These are phyloP conservation scores for Penicillium ucsense DNA, from an alignment of 495 filamentous ascomycete species.

Conservation along the genomic window DNA sequence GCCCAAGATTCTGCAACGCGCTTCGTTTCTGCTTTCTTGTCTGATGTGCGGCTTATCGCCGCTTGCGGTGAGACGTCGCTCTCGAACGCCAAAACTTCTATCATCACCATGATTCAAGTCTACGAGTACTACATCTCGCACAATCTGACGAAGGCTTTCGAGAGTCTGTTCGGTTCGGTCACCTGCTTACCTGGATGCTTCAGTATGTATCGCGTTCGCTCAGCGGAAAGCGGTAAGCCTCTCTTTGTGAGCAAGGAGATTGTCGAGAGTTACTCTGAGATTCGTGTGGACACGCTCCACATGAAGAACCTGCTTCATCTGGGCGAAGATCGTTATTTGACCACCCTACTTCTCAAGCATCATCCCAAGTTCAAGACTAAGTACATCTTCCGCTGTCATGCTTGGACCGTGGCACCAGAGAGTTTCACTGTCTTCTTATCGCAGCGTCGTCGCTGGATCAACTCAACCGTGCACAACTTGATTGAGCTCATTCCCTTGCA, in stretches of 20 bases:
- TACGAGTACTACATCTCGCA: conserved; percentile 99
- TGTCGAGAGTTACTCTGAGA: conserved; percentile 74
- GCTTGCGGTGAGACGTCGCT: conserved; percentile 92
- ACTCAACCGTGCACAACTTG: conserved; percentile 97
- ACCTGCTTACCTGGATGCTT: conserved; percentile 98
- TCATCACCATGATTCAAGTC: conserved; percentile 97
- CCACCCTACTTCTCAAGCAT: conserved; percentile 85
- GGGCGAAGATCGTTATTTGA: conserved; percentile 87
- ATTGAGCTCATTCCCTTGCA: conserved; percentile 88
- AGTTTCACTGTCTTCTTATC: conserved; percentile 91
- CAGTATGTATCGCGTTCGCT: conserved; percentile 94
- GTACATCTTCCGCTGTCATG: conserved; percentile 84
- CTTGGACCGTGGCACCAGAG: conserved; percentile 93
- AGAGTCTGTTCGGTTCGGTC: conserved; percentile 92
- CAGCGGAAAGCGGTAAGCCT: conserved; percentile 87
- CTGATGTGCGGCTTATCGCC: conserved; percentile 85
- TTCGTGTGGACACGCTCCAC: conserved; percentile 94
- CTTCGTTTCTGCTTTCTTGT: conserved; percentile 82
- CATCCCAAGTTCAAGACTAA: conserved; percentile 96
- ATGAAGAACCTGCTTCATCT: conserved; percentile 98
- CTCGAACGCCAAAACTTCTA: conserved; percentile 84
- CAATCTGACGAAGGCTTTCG: conserved; percentile 96
- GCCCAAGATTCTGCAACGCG: conserved; percentile 84
- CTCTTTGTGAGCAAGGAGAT: conserved; percentile 91
- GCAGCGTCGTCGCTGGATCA: conserved; percentile 98